Base-by-base conservation (phyloP, 805 yeast species). In the Kockiozyma suomiensis region DNA sequence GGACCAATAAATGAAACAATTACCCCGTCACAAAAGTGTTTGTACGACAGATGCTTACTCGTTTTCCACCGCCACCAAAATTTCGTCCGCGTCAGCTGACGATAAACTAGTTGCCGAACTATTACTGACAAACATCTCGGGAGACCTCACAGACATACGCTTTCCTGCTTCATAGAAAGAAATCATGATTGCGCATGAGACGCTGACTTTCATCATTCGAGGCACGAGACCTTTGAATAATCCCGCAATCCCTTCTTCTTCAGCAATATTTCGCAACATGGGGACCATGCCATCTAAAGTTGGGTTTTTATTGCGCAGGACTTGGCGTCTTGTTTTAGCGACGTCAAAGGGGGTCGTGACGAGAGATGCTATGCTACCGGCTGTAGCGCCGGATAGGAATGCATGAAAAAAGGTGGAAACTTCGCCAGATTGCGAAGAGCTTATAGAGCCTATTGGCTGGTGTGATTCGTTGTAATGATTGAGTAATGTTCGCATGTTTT, bases 101-200 rank as follows among this genome's bases (percentile, higher is more conserved):
- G 23, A 17, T 5, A 17, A 8, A 17, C 42, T n/a, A 17, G 25
- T 23, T 21, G 49, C 30, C 28, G 37, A 8, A 3, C 23, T 41
- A 30, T 33, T 35, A 21, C 15, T 23, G 15, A 41, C 7, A 21
- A 30, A 28, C 8, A 19, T 28, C 17, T 28, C 53, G 30, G 50
- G 46, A 30, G 64, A 45, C 7, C 50, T 48, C 47, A 51, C 21
- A 6, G 66, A 72, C n/a, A 85, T 70, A 58, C 83, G 82, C 73
- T 94, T 94, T 28, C 96, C 88, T 46, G 92, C 78, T 72, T 94
- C 99, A 72, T 94, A 94, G 41, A 94, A 87, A 12, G 97, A 90
- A 47, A 94, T 91, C 99, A 94, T 94, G 40, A 94, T 93, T 1
- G 99, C 99, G 80, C 99, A 94, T 15, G 97, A 86, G 10, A 99